Percentiles rank a stretch among this genome's conserved stretches.
Evolutionary conservation across 768 basidiomycete species (phyloP).

Genomic region (Exidia glandulosa): DNA sequence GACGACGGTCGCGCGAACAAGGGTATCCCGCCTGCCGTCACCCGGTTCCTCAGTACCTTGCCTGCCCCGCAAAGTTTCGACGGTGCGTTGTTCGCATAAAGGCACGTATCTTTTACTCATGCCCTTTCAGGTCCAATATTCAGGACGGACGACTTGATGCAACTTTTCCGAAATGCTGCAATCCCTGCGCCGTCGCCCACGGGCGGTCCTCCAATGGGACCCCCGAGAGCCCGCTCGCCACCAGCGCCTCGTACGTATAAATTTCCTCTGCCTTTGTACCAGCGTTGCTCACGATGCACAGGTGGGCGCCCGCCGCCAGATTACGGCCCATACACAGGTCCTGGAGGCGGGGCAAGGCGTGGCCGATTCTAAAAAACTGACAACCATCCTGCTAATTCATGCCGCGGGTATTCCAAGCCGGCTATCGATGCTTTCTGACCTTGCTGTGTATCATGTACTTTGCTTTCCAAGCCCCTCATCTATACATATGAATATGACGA

Average conservation of each 20-base stretch:
- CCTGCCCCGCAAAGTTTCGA: constrained; percentile 70
- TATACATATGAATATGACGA: too few relatives aligned
- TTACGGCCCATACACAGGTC: constrained; percentile 81
- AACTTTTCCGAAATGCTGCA: constrained; percentile 67
- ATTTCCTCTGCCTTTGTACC: background rate
- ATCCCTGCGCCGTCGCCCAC: constrained; percentile 48
- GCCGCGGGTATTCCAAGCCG: too few relatives aligned
- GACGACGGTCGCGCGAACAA: constrained; percentile 26
- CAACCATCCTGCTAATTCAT: too few relatives aligned
- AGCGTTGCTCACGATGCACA: constrained; percentile 9
- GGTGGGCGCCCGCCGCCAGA: constrained; percentile 73
- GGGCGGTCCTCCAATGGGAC: constrained; percentile 37
- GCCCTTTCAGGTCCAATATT: constrained; percentile 66
- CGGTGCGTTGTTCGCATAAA: constrained; percentile 41
- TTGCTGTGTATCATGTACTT: too few relatives aligned
- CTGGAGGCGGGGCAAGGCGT: constrained; percentile 33
- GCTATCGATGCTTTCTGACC: too few relatives aligned
- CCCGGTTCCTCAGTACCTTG: constrained; percentile 77
- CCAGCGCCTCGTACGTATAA: constrained; percentile 37
- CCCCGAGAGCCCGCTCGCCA: constrained; percentile 29
- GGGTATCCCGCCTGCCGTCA: constrained; percentile 38
- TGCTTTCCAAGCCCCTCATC: too few relatives aligned
- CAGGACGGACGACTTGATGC: constrained; percentile 83
- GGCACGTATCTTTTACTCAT: constrained; percentile 4
- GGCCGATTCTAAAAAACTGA: constrained; percentile 15